These are phyloP conservation scores for Lipomyces spencermartinsiae DNA, from an alignment of 805 yeast species.

Conservation along the genomic window DNA sequence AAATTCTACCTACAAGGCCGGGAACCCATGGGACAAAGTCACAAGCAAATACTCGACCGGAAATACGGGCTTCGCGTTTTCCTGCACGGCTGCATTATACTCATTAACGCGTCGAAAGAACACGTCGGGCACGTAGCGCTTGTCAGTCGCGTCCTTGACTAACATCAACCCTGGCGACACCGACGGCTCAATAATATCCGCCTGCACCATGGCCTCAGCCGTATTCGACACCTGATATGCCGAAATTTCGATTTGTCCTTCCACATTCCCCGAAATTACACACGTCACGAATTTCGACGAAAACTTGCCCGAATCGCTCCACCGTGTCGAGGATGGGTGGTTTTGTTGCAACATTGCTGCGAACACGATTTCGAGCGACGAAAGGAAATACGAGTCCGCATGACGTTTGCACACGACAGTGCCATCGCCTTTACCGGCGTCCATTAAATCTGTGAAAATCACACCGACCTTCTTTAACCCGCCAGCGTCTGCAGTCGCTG, in stretches of 20 bases:
- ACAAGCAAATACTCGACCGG: slow-evolving; percentile 91
- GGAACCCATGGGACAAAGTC: slow-evolving; percentile 92
- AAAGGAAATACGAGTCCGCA: slow-evolving; percentile 84
- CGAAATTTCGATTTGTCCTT: slow-evolving; percentile 88
- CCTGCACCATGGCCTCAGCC: slow-evolving; percentile 86
- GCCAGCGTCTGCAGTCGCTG: slow-evolving; percentile 49
- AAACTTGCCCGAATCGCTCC: slow-evolving; percentile 66
- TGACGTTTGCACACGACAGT: slow-evolving; percentile 92
- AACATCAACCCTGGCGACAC: slow-evolving; percentile 89
- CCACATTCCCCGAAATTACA: slow-evolving; percentile 84
- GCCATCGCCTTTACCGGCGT: slow-evolving; percentile 86
- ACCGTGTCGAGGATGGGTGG: slow-evolving; percentile 67
- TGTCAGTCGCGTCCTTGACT: slow-evolving; percentile 72
- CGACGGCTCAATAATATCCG: slow-evolving; percentile 84
- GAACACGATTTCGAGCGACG: slow-evolving; percentile 84
- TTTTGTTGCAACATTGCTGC: slow-evolving; percentile 78
- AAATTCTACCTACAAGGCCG: slow-evolving; percentile 44
- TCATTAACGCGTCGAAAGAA: slow-evolving; percentile 85
- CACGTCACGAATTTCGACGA: slow-evolving; percentile 94
- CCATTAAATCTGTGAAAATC: slow-evolving; percentile 87
- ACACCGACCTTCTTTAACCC: slow-evolving; percentile 80
- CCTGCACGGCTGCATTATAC: slow-evolving; percentile 85
- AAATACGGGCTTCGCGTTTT: slow-evolving; percentile 87
- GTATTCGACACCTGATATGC: slow-evolving; percentile 87
- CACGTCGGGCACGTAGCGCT: slow-evolving; percentile 92